Percentiles rank a stretch among this genome's conserved stretches.
Conservation (phyloP, 108 stramenopile genomes). For the Ochromonas danica region DNA sequence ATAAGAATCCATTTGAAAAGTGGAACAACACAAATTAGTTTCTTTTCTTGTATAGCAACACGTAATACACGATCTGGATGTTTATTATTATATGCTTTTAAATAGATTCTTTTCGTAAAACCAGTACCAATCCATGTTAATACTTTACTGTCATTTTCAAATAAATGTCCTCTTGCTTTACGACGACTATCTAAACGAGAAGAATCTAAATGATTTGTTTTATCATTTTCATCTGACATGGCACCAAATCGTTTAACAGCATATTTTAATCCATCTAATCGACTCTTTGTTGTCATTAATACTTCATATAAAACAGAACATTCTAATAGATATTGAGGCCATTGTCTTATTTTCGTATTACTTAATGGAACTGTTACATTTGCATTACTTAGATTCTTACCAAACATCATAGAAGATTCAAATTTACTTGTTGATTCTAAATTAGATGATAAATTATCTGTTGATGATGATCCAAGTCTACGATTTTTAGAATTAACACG, state of each 20-base stretch:
- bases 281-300: neutral
- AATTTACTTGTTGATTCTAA: neutral
- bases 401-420: neutral
- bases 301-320: neutral
- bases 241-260: neutral
- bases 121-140: neutral
- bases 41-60: neutral
- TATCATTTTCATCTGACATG: neutral
- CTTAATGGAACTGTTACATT: neutral
- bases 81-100: neutral
- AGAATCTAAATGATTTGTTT: neutral
- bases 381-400: neutral
- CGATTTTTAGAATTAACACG: neutral
- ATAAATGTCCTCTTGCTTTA: neutral
- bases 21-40: neutral
- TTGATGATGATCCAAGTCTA: neutral
- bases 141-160: neutral
- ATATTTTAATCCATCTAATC: neutral
- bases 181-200: neutral
- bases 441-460: neutral
- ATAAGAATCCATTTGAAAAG: slow-evolving; percentile 4
- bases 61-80: neutral
- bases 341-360: neutral
- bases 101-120: neutral
- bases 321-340: neutral